These are phyloP conservation scores for Naganishia albida DNA, from an alignment of 1,284 basidiomycete genomes.

Conservation along the genomic window DNA sequence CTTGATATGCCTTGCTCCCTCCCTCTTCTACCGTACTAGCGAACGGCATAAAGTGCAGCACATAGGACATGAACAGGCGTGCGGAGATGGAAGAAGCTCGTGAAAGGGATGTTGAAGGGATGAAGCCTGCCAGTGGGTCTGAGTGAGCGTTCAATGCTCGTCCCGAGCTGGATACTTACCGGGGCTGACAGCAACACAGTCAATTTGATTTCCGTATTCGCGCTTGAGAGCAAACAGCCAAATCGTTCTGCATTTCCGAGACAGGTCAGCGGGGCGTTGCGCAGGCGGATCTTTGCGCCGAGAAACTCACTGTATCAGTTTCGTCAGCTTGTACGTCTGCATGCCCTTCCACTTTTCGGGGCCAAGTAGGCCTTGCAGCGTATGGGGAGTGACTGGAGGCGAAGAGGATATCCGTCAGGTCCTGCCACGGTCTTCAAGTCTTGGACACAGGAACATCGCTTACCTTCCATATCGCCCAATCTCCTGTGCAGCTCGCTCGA, in stretches of 20 bases:
- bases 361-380: constrained; percentile 2
- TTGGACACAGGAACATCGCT: background rate
- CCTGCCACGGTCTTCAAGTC: background rate
- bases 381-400: constrained; percentile 10
- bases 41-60: constrained; percentile 27
- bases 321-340: constrained; percentile 31
- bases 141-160: background rate
- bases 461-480: constrained; percentile 5
- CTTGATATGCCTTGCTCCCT: constrained; percentile 27
- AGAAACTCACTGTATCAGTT: constrained; percentile 24
- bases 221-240: constrained; percentile 11
- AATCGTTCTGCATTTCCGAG: constrained; percentile 10
- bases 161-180: background rate
- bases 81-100: constrained; percentile 16
- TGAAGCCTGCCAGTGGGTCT: constrained; percentile 15
- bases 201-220: background rate
- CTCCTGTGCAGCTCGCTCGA: constrained; percentile 32
- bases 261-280: background rate
- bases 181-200: constrained; percentile 26
- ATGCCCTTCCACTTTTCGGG: constrained; percentile 26
- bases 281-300: background rate
- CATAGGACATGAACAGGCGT: constrained; percentile 29
- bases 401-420: background rate
- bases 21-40: constrained; percentile 30
- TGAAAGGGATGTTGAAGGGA: constrained; percentile 29